A percentile compares a stretch with the other conserved stretches of the same genome.
phyloP scores from a whole-genome alignment of 441 rosid genomes.

The Bruguiera hainesii region DNA sequence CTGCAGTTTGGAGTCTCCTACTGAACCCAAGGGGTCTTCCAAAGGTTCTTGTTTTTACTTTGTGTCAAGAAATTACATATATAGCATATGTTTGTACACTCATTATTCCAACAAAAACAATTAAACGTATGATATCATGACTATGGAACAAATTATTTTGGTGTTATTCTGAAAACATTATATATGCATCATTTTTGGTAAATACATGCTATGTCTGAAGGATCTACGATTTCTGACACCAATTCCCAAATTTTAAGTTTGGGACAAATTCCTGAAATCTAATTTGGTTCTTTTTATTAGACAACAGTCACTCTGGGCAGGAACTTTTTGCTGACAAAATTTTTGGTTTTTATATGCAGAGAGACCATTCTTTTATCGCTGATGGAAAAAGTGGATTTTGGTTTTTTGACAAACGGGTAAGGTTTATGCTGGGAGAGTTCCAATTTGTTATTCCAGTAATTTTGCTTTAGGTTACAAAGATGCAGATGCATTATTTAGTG shows the following conservation, averaged over 20 bases:
- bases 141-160: not conserved
- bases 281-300: not conserved
- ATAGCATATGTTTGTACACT: no score
- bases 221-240: not conserved
- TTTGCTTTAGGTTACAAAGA: not conserved
- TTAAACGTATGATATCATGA: not conserved
- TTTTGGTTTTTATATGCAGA: conserved; percentile 41
- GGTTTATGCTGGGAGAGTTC: conserved; percentile 10
- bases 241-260: not conserved
- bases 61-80: not conserved
- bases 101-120: conserved; percentile 8
- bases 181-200: conserved; percentile 2
- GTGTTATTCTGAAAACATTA: not conserved
- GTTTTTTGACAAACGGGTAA: conserved; percentile 89
- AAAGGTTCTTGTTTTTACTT: conserved; percentile 37
- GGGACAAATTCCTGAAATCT: not conserved
- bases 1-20: conserved; percentile 70
- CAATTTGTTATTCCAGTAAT: not conserved
- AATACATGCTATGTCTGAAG: not conserved
- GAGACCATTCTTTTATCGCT: conserved; percentile 66
- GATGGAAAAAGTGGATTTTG: conserved; percentile 78
- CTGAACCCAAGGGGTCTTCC: conserved; percentile 93
- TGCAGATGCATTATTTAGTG: not conserved
- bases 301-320: no score
- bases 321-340: not conserved